Conservation (phyloP, 179 eudicot species). For the Drosera spatulata region DNA sequence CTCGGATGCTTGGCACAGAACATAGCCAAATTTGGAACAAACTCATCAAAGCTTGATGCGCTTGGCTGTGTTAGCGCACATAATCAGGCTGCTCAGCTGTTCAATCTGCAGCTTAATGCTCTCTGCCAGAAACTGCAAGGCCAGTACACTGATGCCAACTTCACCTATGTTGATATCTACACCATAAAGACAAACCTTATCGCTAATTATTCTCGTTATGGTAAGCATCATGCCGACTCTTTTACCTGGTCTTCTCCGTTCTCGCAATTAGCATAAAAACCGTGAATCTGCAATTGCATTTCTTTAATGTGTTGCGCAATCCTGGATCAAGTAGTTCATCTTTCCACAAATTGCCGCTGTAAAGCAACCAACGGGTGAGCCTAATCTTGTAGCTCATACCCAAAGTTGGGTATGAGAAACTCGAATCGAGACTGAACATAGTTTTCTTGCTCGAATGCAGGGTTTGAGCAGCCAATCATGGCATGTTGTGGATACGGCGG, state of each 20-base stretch:
- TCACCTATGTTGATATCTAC: conserved; percentile 65
- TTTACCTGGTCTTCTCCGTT: background rate
- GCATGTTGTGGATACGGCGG: conserved; percentile 57
- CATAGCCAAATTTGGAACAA: conserved; percentile 61
- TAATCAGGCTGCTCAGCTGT: conserved; percentile 76
- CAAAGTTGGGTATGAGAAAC: too few relatives aligned
- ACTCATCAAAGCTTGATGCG: conserved; percentile 54
- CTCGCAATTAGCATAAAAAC: too few relatives aligned
- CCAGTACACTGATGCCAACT: conserved; percentile 47
- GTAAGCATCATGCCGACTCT: conserved; percentile 23
- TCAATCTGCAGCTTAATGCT: conserved; percentile 80
- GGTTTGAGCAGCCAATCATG: conserved; percentile 44
- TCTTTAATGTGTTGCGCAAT: too few relatives aligned
- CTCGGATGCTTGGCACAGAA: conserved; percentile 85
- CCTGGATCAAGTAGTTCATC: too few relatives aligned
- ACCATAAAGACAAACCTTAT: conserved; percentile 67
- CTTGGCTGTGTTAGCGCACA: conserved; percentile 70
- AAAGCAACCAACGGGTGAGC: too few relatives aligned
- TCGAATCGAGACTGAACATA: too few relatives aligned
- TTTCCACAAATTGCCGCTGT: too few relatives aligned
- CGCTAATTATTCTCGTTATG: conserved; percentile 65
- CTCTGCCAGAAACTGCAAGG: conserved; percentile 55
- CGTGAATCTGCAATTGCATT: too few relatives aligned
- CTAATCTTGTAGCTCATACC: too few relatives aligned
- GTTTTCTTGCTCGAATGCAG: conserved; percentile 10